Evolutionary conservation across 2,329 filamentous ascomycete species (phyloP), one percentile per base, ranked within the genome.

Genomic region (Stachybotrys chlorohalonatus): DNA sequence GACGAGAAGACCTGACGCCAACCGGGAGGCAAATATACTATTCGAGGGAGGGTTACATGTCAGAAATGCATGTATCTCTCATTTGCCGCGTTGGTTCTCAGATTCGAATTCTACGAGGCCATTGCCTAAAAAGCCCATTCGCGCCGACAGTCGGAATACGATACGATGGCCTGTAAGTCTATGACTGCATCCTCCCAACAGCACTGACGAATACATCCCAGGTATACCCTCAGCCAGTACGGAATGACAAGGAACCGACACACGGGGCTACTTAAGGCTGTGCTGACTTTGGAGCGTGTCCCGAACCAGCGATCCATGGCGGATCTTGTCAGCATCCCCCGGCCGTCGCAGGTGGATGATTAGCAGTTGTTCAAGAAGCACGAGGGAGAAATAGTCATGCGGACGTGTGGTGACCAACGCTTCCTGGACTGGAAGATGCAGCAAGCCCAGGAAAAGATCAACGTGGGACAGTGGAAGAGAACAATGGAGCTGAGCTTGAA

Each of bases 81-180:
- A 68, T 84, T 45, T 72, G 71, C 1, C 71, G 76, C 49, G 74
- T 79, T 30, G 80, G 80, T 15, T 69, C 70, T 6, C 69, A 71
- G 11, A 73, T 82, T 49, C 75, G 79, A 16, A 68, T 84, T n/a
- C 63, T 84, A 30, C 68, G 81, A 50, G 79, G 80, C 2, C 68
- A 77, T 56, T 67, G 65, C 36, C 69, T 84, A 17, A 73, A 73
- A 57, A 83, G 80, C 54, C 69, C 73, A 1, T 71, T 76, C 55
- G 78, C 81, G 5, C 81, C 81, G 1, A 62, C 63, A 42, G 77
- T 70, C 2, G 81, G 81, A 2, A 62, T 84, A 31, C 70, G 81
- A 56, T 84, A 83, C 57, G 81, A 84, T 61, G 81, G 81, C 52
- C 59, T 82, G 79, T 83, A 68, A 65, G 78, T 69, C 30, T 4